Evolutionary conservation across 2,329 filamentous ascomycete genomes (phyloP), one percentile per base, ranked within the genome.

Genomic region (Aspergillus tubingensis): DNA sequence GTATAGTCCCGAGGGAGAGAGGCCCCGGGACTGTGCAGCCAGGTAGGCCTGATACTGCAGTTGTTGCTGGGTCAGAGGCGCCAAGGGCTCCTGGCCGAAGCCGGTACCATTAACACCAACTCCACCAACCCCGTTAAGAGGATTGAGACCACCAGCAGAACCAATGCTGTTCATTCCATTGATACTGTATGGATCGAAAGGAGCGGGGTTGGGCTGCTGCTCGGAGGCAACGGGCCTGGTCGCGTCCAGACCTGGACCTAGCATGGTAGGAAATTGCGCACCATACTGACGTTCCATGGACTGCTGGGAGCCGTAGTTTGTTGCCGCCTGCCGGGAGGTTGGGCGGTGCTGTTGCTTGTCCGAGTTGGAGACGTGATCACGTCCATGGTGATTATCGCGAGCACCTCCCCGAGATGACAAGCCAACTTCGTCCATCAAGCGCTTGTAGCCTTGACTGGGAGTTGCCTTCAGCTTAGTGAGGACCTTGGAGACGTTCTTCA

Each of bases 371-470:
- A 65, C 68, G 53, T 74, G 71, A 15, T 79, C 77, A 41, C 77
- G 74, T 44, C 67, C 70, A 59, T 77, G 72, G 55, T 77, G 74
- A 54, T 76, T 74, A 30, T 81, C 79, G 44, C 74, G 73, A 30
- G 73, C 70, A 53, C 68, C 68, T 41, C 74, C 72, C 36, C 79
- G 75, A 49, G 79, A 79, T 17, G 94, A 96, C 39, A 99, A 80
- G 62, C 94, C 93, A 68, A 99, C 95, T 75, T 99, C 95, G 71
- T 99, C 95, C 95, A 99, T 99, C 62, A 99, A 81, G 56, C 95
- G 90, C 83, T 98, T 99, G 81, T 99, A 99, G 55, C 95, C 95
- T 79, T 98, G 95, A 63, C 89, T 90, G 15, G 95, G 92, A 71
- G 96, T 91, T 5, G 92, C 94, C 80, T 97, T 97, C 77, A 98